These are phyloP conservation scores for Cryptosporidium baileyi DNA, from an alignment of 169 alveolate species.

Conservation along the genomic window DNA sequence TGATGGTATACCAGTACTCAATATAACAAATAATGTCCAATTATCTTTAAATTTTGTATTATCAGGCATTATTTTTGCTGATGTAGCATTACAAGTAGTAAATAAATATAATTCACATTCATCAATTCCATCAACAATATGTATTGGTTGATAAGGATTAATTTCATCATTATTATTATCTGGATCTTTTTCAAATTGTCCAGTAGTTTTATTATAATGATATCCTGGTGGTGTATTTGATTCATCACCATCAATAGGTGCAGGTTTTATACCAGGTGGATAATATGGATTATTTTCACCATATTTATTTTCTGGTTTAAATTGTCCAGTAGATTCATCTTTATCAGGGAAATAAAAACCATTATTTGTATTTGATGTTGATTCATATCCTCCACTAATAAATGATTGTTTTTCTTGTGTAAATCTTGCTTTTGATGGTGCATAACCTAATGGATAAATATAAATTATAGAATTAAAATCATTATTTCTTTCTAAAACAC, in stretches of 20 bases:
- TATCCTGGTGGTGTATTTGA: slow-evolving; percentile 11
- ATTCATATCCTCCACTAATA: slow-evolving; percentile 17
- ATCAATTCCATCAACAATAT: slow-evolving; percentile 13
- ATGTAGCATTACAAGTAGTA: slow-evolving; percentile 42
- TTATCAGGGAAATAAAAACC: slow-evolving; percentile 25
- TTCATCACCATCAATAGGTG: slow-evolving; percentile 5
- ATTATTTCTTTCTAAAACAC: background rate
- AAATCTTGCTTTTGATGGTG: background rate
- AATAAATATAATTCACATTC: slow-evolving; percentile 21
- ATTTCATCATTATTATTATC: background rate
- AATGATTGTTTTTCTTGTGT: slow-evolving; percentile 7
- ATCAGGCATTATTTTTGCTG: slow-evolving; percentile 29
- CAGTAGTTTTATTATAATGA: slow-evolving; percentile 18
- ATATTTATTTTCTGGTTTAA: background rate
- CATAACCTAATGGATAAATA: slow-evolving; percentile 14
- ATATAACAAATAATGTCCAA: slow-evolving; percentile 51
- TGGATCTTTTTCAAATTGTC: slow-evolving; percentile 8
- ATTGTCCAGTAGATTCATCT: background rate
- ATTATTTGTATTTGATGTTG: slow-evolving; percentile 1
- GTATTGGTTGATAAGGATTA: slow-evolving; percentile 10
- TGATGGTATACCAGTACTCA: slow-evolving; percentile 25
- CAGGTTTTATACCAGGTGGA: slow-evolving; percentile 20
- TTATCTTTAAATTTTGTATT: background rate
- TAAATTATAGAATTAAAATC: background rate
- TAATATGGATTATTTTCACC: slow-evolving; percentile 4